Conservation (phyloP, 148 eudicot genomes). For the Vaccinium macrocarpon region DNA sequence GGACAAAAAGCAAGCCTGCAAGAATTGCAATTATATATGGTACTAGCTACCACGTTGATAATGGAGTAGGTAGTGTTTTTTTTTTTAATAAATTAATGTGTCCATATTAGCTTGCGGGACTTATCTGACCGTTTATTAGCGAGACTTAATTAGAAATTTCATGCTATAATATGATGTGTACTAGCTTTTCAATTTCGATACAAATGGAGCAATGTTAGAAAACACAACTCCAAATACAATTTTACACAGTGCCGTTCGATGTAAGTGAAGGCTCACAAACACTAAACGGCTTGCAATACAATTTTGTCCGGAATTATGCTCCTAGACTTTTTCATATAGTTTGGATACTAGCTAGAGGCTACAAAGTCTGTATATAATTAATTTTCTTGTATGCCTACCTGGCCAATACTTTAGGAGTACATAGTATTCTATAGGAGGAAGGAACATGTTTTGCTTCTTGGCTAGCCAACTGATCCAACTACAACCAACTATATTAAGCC, state of each 20-base stretch:
- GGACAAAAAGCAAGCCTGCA: neutral
- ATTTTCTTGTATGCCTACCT: neutral
- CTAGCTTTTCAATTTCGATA: neutral
- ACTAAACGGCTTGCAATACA: neutral
- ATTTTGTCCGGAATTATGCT: neutral
- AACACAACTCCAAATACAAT: neutral
- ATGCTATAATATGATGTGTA: too few species aligned
- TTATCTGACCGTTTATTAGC: neutral
- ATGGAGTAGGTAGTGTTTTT: neutral
- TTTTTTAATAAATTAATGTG: neutral
- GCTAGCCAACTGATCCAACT: neutral
- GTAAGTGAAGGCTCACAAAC: neutral
- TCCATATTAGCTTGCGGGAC: too few species aligned
- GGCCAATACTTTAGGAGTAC: neutral
- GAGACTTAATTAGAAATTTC: neutral
- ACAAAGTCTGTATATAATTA: neutral
- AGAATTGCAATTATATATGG: neutral
- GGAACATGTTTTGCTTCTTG: neutral
- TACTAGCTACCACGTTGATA: neutral
- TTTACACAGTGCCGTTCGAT: too few species aligned
- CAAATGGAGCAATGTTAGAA: neutral
- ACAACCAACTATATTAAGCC: neutral
- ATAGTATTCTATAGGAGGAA: neutral
- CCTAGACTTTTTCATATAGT: neutral
- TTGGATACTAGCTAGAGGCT: neutral